phyloP scores from a whole-genome alignment of 305 asterid genomes.

The Caryopteris hybrid region DNA sequence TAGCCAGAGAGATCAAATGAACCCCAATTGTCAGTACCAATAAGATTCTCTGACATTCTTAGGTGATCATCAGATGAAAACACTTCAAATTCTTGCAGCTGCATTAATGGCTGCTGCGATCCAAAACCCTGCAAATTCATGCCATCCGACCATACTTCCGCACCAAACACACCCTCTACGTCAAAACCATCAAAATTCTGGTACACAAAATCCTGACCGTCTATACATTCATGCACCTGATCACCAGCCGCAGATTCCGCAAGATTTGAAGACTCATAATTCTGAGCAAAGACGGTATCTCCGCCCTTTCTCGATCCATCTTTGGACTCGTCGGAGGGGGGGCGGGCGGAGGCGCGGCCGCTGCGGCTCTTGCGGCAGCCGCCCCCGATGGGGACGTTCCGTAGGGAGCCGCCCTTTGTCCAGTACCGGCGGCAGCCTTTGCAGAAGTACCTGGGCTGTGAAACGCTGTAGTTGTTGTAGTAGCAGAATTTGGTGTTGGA shows the following conservation, averaged over 20 bases:
- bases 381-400: constrained; percentile 61
- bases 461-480: constrained; percentile 67
- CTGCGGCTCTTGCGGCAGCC: constrained; percentile 54
- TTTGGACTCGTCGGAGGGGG: neutral
- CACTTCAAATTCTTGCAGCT: constrained; percentile 46
- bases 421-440: constrained; percentile 67
- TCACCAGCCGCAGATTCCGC: constrained; percentile 13
- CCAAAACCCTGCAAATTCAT: constrained; percentile 28
- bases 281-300: too few species aligned
- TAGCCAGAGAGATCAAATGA: constrained; percentile 55
- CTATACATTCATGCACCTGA: constrained; percentile 6
- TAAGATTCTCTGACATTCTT: constrained; percentile 21
- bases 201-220: constrained; percentile 31
- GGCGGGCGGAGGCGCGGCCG: constrained; percentile 9
- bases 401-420: constrained; percentile 70
- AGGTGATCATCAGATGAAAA: constrained; percentile 33
- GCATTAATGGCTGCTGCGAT: constrained; percentile 29
- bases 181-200: constrained; percentile 23
- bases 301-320: too few species aligned
- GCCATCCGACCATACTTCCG: constrained; percentile 26
- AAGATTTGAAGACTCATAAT: constrained; percentile 24
- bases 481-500: constrained; percentile 69
- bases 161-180: constrained; percentile 18
- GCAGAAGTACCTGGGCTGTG: constrained; percentile 79
- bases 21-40: constrained; percentile 38